Percentiles rank a stretch among this genome's conserved stretches.
Evolutionary conservation across 495 filamentous ascomycete genomes (phyloP).

Genomic region (Xylaria castorea): DNA sequence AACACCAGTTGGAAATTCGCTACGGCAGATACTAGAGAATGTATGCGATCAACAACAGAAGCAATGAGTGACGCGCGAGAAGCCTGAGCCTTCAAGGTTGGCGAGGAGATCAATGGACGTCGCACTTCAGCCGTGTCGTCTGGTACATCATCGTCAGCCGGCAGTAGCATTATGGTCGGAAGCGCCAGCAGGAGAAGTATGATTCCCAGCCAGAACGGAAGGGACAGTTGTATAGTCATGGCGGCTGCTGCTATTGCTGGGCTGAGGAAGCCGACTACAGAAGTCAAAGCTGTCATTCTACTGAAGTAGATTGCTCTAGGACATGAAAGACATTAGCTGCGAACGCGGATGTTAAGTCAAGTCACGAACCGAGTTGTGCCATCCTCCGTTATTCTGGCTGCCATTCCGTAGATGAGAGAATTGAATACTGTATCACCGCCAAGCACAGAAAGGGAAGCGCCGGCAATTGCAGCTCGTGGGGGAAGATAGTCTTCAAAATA

Average conservation of each 20-base stretch:
- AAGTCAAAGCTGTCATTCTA: conserved; percentile 50
- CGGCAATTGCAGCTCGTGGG: conserved; percentile 44
- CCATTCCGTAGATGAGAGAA: conserved; percentile 52
- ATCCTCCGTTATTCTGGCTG: conserved; percentile 49
- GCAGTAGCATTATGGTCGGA: conserved; percentile 40
- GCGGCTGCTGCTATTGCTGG: conserved; percentile 51
- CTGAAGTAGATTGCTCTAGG: conserved; percentile 53
- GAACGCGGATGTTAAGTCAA: conserved; percentile 12
- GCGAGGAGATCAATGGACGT: conserved; percentile 42
- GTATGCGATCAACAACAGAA: conserved; percentile 35
- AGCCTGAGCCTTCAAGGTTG: conserved; percentile 35
- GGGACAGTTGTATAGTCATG: conserved; percentile 48
- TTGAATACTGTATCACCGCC: conserved; percentile 57
- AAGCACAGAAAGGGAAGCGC: conserved; percentile 47
- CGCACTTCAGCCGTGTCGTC: conserved; percentile 34
- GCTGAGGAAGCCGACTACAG: conserved; percentile 48
- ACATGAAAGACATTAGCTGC: conserved; percentile 5
- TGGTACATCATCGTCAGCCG: conserved; percentile 17
- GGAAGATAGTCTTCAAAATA: conserved; percentile 49
- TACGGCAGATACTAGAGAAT: conserved; percentile 35
- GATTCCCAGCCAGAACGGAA: conserved; percentile 51
- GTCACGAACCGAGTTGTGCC: conserved; percentile 44
- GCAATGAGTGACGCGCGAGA: conserved; percentile 26
- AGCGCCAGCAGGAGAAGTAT: conserved; percentile 45
- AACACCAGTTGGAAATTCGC: conserved; percentile 43